These are phyloP conservation scores for Tetrapisispora namnaoensis DNA, from an alignment of 805 yeast species.

Conservation along the genomic window DNA sequence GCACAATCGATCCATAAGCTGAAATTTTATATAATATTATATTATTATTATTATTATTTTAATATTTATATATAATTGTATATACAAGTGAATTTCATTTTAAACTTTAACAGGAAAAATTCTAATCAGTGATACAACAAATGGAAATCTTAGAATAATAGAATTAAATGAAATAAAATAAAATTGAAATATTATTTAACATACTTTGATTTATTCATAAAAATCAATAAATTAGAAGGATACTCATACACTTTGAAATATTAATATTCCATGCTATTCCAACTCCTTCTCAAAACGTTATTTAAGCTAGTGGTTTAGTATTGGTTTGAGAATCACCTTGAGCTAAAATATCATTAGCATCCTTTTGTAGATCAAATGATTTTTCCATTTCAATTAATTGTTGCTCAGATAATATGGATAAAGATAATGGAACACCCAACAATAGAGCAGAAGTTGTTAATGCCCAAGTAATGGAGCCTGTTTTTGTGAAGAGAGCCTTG, in stretches of 20 bases:
- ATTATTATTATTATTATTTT: background rate
- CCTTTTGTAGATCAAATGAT: slow-evolving; percentile 74
- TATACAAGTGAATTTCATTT: slow-evolving; percentile 1
- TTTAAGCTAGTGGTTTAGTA: slow-evolving; percentile 20
- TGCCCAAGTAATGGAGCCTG: slow-evolving; percentile 79
- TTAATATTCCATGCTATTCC: too few relatives aligned
- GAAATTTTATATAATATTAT: background rate
- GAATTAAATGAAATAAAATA: too few relatives aligned
- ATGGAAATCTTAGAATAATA: background rate
- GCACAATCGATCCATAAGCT: background rate
- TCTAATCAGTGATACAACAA: background rate
- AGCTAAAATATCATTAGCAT: slow-evolving; percentile 64
- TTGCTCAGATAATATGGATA: slow-evolving; percentile 85
- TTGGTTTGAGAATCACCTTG: slow-evolving; percentile 48
- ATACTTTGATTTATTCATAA: too few relatives aligned
- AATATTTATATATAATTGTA: slow-evolving; percentile 1
- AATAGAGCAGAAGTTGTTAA: slow-evolving; percentile 73
- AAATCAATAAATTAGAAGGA: background rate
- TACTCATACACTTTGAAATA: background rate
- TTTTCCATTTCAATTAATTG: slow-evolving; percentile 91
- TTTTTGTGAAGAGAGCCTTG: slow-evolving; percentile 40
- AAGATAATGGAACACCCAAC: slow-evolving; percentile 85
- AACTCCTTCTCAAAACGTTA: too few relatives aligned
- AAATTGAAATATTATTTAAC: too few relatives aligned
- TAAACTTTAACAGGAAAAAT: background rate